These are phyloP conservation scores for Atkinsonella texensis DNA, from an alignment of 2,329 filamentous ascomycete genomes.

Conservation along the genomic window DNA sequence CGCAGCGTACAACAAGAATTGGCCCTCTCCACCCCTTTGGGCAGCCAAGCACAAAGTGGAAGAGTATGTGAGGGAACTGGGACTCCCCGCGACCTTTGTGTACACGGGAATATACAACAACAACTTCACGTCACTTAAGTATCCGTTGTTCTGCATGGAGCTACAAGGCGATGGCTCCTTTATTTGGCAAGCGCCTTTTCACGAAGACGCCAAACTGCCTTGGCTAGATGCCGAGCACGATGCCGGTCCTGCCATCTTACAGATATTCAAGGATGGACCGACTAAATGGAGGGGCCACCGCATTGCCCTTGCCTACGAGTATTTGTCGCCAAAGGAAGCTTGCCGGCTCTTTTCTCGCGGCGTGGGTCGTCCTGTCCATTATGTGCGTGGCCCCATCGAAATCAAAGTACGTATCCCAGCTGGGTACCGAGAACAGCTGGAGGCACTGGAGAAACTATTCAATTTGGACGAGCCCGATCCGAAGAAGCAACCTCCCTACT, in stretches of 20 bases:
- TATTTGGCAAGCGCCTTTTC: constrained; percentile 86
- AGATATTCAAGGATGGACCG: constrained; percentile 89
- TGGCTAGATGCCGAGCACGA: constrained; percentile 97
- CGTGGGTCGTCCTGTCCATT: constrained; percentile 64
- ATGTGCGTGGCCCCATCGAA: constrained; percentile 67
- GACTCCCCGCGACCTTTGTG: constrained; percentile 79
- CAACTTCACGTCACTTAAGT: constrained; percentile 88
- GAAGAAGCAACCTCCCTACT: constrained; percentile 49
- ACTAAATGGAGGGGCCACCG: constrained; percentile 68
- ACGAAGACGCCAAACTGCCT: constrained; percentile 75
- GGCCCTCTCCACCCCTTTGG: constrained; percentile 84
- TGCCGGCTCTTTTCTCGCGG: constrained; percentile 71
- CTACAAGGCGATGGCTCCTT: constrained; percentile 76
- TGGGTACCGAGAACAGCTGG: constrained; percentile 81
- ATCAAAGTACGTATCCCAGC: constrained; percentile 75
- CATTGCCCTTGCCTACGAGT: constrained; percentile 83
- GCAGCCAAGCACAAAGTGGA: constrained; percentile 86
- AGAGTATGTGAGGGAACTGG: constrained; percentile 74
- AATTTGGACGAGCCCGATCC: constrained; percentile 37
- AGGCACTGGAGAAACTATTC: constrained; percentile 52
- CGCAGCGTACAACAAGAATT: constrained; percentile 59
- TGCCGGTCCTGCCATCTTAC: constrained; percentile 79
- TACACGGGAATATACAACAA: constrained; percentile 99
- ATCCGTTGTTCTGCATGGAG: constrained; percentile 93
- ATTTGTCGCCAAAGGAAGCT: constrained; percentile 70